A percentile compares a stretch with the other conserved stretches of the same genome.
Evolutionary conservation across 164 flowering plant genomes (phyloP).

Genomic region (Vitis cinerea): DNA sequence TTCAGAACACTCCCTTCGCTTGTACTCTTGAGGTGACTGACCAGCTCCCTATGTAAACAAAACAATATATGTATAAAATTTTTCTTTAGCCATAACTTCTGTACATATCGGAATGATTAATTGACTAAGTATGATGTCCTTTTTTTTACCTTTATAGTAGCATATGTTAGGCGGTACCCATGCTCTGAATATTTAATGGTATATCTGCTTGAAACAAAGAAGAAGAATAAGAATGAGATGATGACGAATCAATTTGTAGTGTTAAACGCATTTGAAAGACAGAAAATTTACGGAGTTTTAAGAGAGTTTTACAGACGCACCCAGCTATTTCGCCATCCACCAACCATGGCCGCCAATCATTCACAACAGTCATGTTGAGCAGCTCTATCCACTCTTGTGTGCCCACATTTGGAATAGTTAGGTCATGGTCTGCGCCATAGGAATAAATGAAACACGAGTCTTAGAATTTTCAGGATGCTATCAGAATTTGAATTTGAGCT

Average conservation of each 20-base stretch:
- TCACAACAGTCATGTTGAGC: constrained; percentile 8
- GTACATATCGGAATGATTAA: too few relatives aligned
- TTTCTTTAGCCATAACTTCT: too few relatives aligned
- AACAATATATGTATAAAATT: too few relatives aligned
- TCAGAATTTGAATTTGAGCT: too few relatives aligned
- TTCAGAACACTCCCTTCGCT: constrained; percentile 19
- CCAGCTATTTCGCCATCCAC: not conserved
- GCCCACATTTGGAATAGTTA: constrained; percentile 8
- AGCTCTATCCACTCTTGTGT: constrained; percentile 11
- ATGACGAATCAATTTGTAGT: not conserved
- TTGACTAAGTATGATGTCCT: too few relatives aligned
- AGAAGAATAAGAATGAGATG: not conserved
- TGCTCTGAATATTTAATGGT: constrained; percentile 15
- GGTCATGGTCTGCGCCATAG: constrained; percentile 12
- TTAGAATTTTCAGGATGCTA: too few relatives aligned
- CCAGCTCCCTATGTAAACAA: constrained; percentile 21
- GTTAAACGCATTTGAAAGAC: too few relatives aligned
- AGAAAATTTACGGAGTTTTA: too few relatives aligned
- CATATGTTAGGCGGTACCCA: constrained; percentile 14
- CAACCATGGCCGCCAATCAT: constrained; percentile 20
- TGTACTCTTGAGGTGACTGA: constrained; percentile 35
- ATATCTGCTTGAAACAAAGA: not conserved
- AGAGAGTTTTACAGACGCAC: not conserved
- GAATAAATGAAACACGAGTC: too few relatives aligned
- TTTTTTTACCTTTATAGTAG: constrained; percentile 5